Evolutionary conservation across 2,329 filamentous ascomycete species (phyloP).

Genomic region (Diaporthe aspalathi): DNA sequence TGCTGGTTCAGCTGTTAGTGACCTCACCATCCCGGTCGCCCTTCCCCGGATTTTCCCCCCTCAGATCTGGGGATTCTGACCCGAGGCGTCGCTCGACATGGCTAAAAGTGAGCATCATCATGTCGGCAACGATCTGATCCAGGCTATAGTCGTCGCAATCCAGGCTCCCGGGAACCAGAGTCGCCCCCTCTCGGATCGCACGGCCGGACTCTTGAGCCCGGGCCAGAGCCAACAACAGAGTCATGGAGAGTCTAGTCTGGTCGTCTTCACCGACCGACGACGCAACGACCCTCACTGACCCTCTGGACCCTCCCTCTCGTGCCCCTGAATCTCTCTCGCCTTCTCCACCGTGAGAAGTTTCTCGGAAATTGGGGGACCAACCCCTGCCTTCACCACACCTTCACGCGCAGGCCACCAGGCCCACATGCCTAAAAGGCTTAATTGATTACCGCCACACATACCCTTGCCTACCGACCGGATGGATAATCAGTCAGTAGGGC

Average conservation of each 20-base stretch:
- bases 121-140: constrained; percentile 13
- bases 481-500: neutral
- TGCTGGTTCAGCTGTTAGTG: neutral
- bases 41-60: constrained; percentile 4
- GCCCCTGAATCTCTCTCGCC: constrained; percentile 26
- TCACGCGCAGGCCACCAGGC: neutral
- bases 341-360: constrained; percentile 10
- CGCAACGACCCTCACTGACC: constrained; percentile 5
- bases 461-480: neutral
- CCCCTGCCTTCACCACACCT: constrained; percentile 23
- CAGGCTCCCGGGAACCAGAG: constrained; percentile 10
- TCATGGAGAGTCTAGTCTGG: neutral
- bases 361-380: constrained; percentile 17
- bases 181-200: neutral
- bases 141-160: constrained; percentile 7
- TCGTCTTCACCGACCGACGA: constrained; percentile 1
- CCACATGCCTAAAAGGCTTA: constrained; percentile 16
- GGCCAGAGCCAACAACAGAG: constrained; percentile 10
- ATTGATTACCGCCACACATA: constrained; percentile 8
- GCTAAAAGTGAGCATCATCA: constrained; percentile 1
- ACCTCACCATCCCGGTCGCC: neutral
- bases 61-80: constrained; percentile 15
- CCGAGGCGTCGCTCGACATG: constrained; percentile 3
- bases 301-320: neutral
- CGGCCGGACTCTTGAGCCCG: neutral